phyloP scores from a whole-genome alignment of 208 protist species.

The Endotrypanum monterogeii region DNA sequence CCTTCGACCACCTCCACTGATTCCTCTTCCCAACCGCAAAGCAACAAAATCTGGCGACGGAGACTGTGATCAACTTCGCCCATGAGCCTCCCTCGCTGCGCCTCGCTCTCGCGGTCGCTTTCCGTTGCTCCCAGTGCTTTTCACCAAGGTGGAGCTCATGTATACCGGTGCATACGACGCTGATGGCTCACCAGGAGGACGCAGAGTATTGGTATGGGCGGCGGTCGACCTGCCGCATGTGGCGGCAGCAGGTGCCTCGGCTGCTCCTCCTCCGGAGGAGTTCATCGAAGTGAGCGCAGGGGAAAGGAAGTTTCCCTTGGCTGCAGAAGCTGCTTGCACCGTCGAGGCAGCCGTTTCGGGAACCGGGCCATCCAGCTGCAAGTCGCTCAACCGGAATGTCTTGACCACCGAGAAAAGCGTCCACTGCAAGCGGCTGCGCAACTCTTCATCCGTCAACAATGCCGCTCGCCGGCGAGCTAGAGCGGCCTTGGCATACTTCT shows the following conservation, averaged over 20 bases:
- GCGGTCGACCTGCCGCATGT: neutral
- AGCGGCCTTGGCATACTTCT: conserved; percentile 69
- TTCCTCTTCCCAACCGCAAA: neutral
- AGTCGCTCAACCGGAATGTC: conserved; percentile 66
- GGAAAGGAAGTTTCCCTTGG: neutral
- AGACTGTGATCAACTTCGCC: neutral
- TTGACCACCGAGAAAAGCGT: conserved; percentile 76
- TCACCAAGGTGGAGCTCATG: conserved; percentile 71
- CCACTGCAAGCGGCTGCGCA: conserved; percentile 84
- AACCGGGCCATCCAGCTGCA: conserved; percentile 75
- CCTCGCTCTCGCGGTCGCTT: conserved; percentile 24
- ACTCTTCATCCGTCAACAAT: conserved; percentile 83
- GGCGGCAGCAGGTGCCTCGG: neutral
- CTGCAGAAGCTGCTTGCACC: conserved; percentile 4
- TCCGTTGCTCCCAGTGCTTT: conserved; percentile 16
- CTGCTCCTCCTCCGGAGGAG: neutral
- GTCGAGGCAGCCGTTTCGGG: conserved; percentile 57
- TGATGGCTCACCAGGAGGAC: conserved; percentile 29
- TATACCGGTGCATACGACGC: conserved; percentile 58
- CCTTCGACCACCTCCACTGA: neutral
- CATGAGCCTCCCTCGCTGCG: conserved; percentile 2
- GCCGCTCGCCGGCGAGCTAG: conserved; percentile 80
- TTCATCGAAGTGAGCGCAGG: neutral
- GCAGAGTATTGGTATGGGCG: conserved; percentile 15
- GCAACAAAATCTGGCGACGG: neutral